These are phyloP conservation scores for Fusarium xylarioides DNA, from an alignment of 2,329 filamentous ascomycete genomes.

Conservation along the genomic window DNA sequence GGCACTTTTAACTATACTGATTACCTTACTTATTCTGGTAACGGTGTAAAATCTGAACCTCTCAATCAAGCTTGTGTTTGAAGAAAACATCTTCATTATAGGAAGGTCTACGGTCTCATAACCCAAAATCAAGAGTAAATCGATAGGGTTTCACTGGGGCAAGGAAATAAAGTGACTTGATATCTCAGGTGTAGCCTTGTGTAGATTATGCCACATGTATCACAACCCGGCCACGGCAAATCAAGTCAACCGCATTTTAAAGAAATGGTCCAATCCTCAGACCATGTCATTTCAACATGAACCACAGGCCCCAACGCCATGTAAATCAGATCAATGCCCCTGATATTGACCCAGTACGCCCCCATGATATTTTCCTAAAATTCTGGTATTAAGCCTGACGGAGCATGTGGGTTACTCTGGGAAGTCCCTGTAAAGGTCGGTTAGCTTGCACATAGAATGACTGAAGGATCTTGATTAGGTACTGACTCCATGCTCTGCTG, in stretches of 20 bases:
- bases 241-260: neutral
- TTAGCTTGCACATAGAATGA: slow-evolving; percentile 1
- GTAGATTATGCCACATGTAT: neutral
- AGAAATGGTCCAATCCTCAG: neutral
- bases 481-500: slow-evolving; percentile 71
- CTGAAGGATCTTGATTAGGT: neutral
- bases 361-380: slow-evolving; percentile 8
- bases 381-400: neutral
- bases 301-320: slow-evolving; percentile 33
- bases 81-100: neutral
- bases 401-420: slow-evolving; percentile 40
- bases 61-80: neutral
- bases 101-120: neutral
- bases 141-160: neutral
- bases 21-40: neutral
- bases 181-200: neutral
- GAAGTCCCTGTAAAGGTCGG: slow-evolving; percentile 42
- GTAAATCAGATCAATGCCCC: slow-evolving; percentile 16
- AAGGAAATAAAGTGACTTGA: neutral
- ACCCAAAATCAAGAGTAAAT: neutral
- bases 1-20: neutral
- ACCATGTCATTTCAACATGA: slow-evolving; percentile 8
- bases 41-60: neutral
- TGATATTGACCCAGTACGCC: slow-evolving; percentile 32
- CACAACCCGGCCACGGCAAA: neutral